Percentiles rank a stretch among this genome's conserved stretches.
Evolutionary conservation across 2,329 filamentous ascomycete genomes (phyloP).

Genomic region (Aspergillus pseudonomiae): DNA sequence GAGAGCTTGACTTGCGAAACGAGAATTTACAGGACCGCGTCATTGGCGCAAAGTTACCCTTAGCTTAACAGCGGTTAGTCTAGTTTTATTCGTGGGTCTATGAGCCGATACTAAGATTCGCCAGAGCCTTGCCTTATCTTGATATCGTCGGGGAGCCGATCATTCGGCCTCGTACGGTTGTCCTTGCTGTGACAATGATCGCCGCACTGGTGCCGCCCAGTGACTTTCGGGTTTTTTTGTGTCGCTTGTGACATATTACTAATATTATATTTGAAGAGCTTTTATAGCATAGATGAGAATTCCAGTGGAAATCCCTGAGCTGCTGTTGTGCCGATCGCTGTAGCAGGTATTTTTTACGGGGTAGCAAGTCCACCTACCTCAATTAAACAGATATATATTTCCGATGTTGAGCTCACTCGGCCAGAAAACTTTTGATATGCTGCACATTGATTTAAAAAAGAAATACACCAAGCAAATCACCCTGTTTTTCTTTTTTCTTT

Average conservation of each 20-base stretch:
- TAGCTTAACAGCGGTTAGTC: background rate
- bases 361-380: no score
- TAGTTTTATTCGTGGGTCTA: background rate
- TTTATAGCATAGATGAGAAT: no score
- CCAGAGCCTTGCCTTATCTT: background rate
- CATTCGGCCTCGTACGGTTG: background rate
- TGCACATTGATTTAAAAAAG: no score
- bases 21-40: background rate
- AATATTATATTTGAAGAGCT: no score
- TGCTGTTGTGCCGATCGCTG: no score
- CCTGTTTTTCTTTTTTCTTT: no score
- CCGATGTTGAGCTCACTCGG: no score
- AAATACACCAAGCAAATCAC: no score
- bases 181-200: background rate
- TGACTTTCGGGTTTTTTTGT: background rate
- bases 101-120: background rate
- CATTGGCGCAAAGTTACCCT: background rate
- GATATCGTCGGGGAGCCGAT: background rate
- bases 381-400: no score
- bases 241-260: background rate
- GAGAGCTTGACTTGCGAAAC: background rate
- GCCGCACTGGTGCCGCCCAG: background rate
- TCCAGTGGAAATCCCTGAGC: no score
- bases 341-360: accelerated
- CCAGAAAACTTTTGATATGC: no score